Evolutionary conservation across 345 rosid species (phyloP).

Genomic region (Hypericum perforatum): DNA sequence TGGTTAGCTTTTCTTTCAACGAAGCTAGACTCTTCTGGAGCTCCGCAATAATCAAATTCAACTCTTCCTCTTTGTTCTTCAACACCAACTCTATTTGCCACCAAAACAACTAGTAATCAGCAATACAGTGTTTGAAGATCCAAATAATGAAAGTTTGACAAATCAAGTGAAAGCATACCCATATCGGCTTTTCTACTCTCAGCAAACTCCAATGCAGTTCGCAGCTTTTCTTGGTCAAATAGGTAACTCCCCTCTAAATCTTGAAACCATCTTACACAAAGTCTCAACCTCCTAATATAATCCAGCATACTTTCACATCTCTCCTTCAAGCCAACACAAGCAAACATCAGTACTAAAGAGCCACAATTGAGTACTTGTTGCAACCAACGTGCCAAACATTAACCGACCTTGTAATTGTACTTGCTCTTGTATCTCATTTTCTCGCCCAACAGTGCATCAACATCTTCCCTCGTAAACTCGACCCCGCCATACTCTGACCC

Average conservation of each 20-base stretch:
- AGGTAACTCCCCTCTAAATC: slow-evolving; percentile 78
- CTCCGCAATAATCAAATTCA: slow-evolving; percentile 80
- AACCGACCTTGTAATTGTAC: slow-evolving; percentile 74
- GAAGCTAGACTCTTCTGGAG: slow-evolving; percentile 69
- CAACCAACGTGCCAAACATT: neutral
- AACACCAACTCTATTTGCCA: slow-evolving; percentile 50
- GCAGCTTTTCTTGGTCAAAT: slow-evolving; percentile 73
- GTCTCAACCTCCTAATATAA: slow-evolving; percentile 81
- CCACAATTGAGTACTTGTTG: slow-evolving; percentile 6
- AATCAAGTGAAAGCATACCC: slow-evolving; percentile 37
- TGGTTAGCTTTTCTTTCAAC: slow-evolving; percentile 60
- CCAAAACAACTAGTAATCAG: slow-evolving; percentile 11
- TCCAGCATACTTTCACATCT: slow-evolving; percentile 92
- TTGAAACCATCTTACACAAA: slow-evolving; percentile 94
- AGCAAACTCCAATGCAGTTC: slow-evolving; percentile 47
- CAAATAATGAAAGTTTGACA: neutral
- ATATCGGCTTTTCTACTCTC: slow-evolving; percentile 71
- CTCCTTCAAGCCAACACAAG: slow-evolving; percentile 50
- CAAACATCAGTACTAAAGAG: slow-evolving; percentile 9
- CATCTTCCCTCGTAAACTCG: slow-evolving; percentile 39
- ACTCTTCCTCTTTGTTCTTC: slow-evolving; percentile 78
- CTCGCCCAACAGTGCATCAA: slow-evolving; percentile 27
- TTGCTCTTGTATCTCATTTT: slow-evolving; percentile 32
- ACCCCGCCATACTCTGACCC: slow-evolving; percentile 39
- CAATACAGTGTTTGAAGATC: neutral